Evolutionary conservation across 2,329 filamentous ascomycete species (phyloP).

Genomic region (Colletotrichum acutatum): DNA sequence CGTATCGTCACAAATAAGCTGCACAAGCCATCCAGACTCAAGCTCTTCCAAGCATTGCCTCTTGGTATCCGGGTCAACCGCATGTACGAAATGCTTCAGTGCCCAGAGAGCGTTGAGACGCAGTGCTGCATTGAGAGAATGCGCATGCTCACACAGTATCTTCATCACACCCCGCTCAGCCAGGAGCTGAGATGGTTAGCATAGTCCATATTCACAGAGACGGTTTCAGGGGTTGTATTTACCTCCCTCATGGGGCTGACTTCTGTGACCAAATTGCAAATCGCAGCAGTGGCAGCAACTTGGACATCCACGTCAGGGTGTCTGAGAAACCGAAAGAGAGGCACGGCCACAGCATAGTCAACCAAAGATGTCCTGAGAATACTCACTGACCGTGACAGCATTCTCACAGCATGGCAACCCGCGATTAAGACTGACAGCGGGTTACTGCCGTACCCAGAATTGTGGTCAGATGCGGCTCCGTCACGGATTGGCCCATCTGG

Average conservation of each 20-base stretch:
- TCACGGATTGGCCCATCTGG: slow-evolving; percentile 44
- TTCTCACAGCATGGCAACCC: slow-evolving; percentile 83
- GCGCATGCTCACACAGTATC: slow-evolving; percentile 84
- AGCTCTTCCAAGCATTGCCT: slow-evolving; percentile 82
- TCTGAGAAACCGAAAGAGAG: slow-evolving; percentile 79
- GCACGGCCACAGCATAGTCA: slow-evolving; percentile 83
- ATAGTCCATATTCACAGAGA: neutral
- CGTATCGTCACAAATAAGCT: slow-evolving; percentile 75
- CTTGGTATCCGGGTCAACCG: slow-evolving; percentile 77
- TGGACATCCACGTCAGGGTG: slow-evolving; percentile 83
- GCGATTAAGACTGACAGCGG: slow-evolving; percentile 82
- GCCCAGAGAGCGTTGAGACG: slow-evolving; percentile 92
- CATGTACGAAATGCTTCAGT: slow-evolving; percentile 87
- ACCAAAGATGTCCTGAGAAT: slow-evolving; percentile 87
- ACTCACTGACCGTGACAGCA: slow-evolving; percentile 85
- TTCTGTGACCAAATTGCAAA: slow-evolving; percentile 87
- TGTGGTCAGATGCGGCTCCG: slow-evolving; percentile 41
- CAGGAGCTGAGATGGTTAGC: slow-evolving; percentile 66
- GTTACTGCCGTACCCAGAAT: slow-evolving; percentile 74
- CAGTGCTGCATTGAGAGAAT: slow-evolving; percentile 81
- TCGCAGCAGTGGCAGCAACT: slow-evolving; percentile 84
- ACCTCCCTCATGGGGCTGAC: slow-evolving; percentile 93
- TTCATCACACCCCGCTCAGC: slow-evolving; percentile 79
- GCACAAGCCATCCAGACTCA: slow-evolving; percentile 82
- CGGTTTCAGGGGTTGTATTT: slow-evolving; percentile 48